Percentiles rank a stretch among this genome's conserved stretches.
Conservation (phyloP, 495 filamentous ascomycete species). For the Aspergillus cavernicola region DNA sequence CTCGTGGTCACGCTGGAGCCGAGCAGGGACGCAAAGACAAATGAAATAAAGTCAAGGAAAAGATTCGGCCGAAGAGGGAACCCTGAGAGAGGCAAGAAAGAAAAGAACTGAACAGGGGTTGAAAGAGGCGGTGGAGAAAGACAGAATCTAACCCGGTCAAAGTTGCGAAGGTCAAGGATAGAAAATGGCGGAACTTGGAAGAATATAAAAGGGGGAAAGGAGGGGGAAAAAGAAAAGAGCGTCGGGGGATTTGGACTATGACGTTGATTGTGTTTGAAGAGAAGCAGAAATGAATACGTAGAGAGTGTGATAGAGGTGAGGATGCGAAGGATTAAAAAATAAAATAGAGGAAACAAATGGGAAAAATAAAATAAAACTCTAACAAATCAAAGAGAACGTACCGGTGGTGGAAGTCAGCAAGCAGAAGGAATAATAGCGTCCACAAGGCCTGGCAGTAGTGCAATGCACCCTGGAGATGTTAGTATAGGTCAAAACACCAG, state of each 20-base stretch:
- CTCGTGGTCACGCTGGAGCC: conserved; percentile 26
- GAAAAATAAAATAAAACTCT: not conserved
- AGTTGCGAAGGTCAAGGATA: not conserved
- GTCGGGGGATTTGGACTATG: not conserved
- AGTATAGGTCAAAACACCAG: conserved; percentile 20
- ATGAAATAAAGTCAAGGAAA: conserved; percentile 1
- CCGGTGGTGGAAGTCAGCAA: conserved; percentile 17
- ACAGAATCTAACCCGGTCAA: not conserved
- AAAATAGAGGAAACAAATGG: conserved; percentile 8
- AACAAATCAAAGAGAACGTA: conserved; percentile 7
- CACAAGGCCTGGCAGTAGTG: conserved; percentile 19
- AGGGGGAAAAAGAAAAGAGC: conserved; percentile 6
- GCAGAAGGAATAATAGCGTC: conserved; percentile 14
- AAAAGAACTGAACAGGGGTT: conserved; percentile 17
- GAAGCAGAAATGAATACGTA: not conserved
- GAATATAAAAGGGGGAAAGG: conserved; percentile 10
- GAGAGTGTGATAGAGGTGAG: not conserved
- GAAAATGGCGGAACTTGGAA: conserved; percentile 10
- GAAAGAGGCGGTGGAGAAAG: conserved; percentile 22
- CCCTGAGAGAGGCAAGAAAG: conserved; percentile 22
- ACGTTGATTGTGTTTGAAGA: not conserved
- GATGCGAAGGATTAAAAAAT: not conserved
- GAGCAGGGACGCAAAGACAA: conserved; percentile 1
- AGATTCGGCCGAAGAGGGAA: conserved; percentile 3
- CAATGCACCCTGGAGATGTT: conserved; percentile 15